phyloP scores from a whole-genome alignment of 2,329 filamentous ascomycete species.

The Fusarium sp. region DNA sequence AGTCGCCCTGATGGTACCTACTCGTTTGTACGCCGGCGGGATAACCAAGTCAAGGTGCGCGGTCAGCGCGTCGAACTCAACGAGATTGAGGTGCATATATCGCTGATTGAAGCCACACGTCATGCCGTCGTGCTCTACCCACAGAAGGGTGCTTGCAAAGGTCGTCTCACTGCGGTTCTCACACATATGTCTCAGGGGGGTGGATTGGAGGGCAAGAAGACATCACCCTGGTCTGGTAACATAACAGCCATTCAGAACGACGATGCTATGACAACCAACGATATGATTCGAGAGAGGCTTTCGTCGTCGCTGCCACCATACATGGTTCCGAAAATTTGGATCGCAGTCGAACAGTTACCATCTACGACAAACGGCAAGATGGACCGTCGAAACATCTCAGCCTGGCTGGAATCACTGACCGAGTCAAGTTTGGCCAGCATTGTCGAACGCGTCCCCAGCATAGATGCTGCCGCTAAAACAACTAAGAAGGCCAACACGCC shows the following conservation, averaged over 20 bases:
- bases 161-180: neutral
- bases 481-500: neutral
- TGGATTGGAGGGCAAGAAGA: neutral
- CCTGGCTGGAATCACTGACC: neutral
- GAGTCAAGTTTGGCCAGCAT: neutral
- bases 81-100: constrained; percentile 11
- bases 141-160: neutral
- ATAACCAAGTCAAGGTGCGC: constrained; percentile 48
- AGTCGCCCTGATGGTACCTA: neutral
- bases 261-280: neutral
- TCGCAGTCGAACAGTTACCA: neutral
- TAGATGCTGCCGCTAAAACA: neutral
- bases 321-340: constrained; percentile 7
- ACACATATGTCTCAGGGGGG: neutral
- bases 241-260: neutral
- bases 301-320: neutral
- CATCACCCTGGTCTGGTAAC: neutral
- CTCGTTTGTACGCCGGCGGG: constrained; percentile 42
- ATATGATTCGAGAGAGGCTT: neutral
- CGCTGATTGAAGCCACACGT: neutral
- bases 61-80: constrained; percentile 40
- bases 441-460: neutral
- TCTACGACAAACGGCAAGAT: neutral
- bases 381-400: neutral
- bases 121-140: neutral